Base-by-base conservation (phyloP, 371 early-diverging fungal genomes). In the Sporodiniella umbellata region DNA sequence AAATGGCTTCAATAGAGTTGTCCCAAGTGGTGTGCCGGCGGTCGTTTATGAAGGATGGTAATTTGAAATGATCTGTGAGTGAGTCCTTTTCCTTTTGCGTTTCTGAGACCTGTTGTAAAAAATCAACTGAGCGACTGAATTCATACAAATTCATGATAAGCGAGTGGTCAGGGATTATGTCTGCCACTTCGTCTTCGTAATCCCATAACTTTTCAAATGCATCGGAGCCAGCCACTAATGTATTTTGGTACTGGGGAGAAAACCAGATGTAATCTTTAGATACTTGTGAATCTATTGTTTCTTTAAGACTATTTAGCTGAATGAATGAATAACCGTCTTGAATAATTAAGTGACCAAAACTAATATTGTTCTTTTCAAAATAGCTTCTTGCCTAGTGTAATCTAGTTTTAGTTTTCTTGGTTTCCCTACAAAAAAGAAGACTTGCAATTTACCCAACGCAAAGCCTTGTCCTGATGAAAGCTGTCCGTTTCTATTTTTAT, bases 331-430 rank as follows among this genome's bases (percentile, higher is more conserved):
- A 50, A 15, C 53, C 58, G 30, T 72, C 72, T 54, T 72, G 72
- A n/a, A 72, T 38, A 33, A 72, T 56, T 45, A 72, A 52, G 35
- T 66, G 66, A 40, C 65, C 66, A 54, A 54, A 72, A 17, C 66
- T 63, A 39, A 72, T 62, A 14, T 60, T 43, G 53, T 38, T 14
- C 55, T 56, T 5, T n/a, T 44, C n/a, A 56, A 48, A 33, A 30
- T 56, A 31, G 33, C 39, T 24, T 39, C 33, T 40, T 22, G 42
- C 57, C 56, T n/a, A 8, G 5, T 49, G 7, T 40, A 24, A 11
- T 4, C 33, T n/a, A 18, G 43, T 21, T 26, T 37, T 23, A 17
- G 33, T 14, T 14, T 1, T 19, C 2, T 18, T 21, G 19, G 1
- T 8, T 42, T 31, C n/a, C n/a, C n/a, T n/a, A n/a, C n/a, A n/a